Conservation (phyloP, 805 yeast species). For the Kuraishia piskuri region DNA sequence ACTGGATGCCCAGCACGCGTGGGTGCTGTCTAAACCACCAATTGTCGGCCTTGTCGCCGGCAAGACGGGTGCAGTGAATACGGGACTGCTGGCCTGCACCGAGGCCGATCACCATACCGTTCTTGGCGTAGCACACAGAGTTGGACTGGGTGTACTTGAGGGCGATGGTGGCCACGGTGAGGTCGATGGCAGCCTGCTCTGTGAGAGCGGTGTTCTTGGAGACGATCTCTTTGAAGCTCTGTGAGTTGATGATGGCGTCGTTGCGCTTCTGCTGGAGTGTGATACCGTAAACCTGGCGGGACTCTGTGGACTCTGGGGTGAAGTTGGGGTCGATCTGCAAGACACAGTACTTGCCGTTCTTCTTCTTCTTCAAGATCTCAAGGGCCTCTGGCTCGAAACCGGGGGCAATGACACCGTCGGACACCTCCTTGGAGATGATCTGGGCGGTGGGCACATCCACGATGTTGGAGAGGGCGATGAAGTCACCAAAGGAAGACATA, state of each 20-base stretch:
- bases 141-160: constrained; percentile 97
- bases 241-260: constrained; percentile 89
- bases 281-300: constrained; percentile 94
- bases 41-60: constrained; percentile 98
- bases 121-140: constrained; percentile 96
- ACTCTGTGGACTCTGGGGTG: constrained; percentile 72
- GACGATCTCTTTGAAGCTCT: constrained; percentile 87
- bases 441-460: constrained; percentile 95
- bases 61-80: constrained; percentile 97
- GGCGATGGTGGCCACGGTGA: constrained; percentile 95
- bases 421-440: constrained; percentile 94
- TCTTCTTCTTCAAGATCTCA: constrained; percentile 81
- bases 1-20: constrained; percentile 80
- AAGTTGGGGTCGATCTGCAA: constrained; percentile 93
- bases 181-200: constrained; percentile 87
- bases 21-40: constrained; percentile 99
- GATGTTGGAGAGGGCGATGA: constrained; percentile 92
- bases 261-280: constrained; percentile 94
- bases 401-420: constrained; percentile 98
- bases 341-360: constrained; percentile 95
- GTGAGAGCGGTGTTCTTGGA: constrained; percentile 80
- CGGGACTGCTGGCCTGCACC: constrained; percentile 99
- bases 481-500: constrained; percentile 98
- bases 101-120: constrained; percentile 98
- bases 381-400: constrained; percentile 91